These are phyloP conservation scores for Dillenia suffruticosa DNA, from an alignment of 164 flowering plant species.

Conservation along the genomic window DNA sequence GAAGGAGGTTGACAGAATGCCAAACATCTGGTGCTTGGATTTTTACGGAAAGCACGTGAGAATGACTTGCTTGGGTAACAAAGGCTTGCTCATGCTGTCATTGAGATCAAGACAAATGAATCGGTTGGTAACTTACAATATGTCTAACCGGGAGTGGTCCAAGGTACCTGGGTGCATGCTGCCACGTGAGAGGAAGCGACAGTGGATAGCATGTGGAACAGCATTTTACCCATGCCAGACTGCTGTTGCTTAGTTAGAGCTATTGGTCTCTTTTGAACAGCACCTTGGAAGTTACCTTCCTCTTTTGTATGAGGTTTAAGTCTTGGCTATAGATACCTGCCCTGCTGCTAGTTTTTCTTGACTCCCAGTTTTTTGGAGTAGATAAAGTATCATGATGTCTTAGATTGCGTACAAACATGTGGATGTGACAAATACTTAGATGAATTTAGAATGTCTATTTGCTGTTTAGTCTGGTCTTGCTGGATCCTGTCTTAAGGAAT, in stretches of 20 bases:
- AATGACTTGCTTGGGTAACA: slow-evolving; percentile 97
- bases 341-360: no score
- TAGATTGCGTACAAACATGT: no score
- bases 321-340: no score
- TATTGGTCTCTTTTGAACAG: no score
- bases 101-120: slow-evolving; percentile 77
- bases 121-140: slow-evolving; percentile 73
- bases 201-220: slow-evolving; percentile 85
- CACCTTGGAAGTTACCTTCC: no score
- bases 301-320: no score
- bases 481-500: no score
- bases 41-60: slow-evolving; percentile 97
- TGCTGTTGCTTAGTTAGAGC: slow-evolving; percentile 40
- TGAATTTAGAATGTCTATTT: no score
- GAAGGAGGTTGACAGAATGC: slow-evolving; percentile 99
- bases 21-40: slow-evolving; percentile 98
- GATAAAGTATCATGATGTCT: no score
- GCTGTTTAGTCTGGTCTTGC: no score
- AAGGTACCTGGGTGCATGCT: slow-evolving; percentile 73
- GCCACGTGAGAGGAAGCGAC: slow-evolving; percentile 73
- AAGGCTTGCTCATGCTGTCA: slow-evolving; percentile 83
- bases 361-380: no score
- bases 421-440: no score
- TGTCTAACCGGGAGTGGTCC: slow-evolving; percentile 61
- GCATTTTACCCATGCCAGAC: slow-evolving; percentile 81